Evolutionary conservation across 129 eudicot species (phyloP).

Genomic region (Pseudognaphalium luteoalbum): DNA sequence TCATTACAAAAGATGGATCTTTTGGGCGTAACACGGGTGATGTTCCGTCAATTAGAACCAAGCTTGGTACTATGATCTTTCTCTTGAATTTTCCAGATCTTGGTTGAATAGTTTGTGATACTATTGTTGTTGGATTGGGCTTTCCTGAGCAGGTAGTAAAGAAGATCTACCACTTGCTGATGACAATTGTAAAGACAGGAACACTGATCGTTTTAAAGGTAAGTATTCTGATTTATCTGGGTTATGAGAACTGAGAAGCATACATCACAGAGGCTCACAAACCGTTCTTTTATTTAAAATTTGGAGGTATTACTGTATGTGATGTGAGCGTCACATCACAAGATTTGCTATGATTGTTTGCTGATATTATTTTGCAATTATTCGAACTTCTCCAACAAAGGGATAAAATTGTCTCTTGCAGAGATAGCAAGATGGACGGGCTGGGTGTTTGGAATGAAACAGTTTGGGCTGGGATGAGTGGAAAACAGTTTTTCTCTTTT

Average conservation of each 20-base stretch:
- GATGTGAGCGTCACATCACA: background rate
- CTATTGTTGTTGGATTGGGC: slow-evolving; percentile 12
- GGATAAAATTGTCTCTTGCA: background rate
- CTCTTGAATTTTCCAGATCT: background rate
- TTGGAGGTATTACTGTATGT: background rate
- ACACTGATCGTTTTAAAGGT: slow-evolving; percentile 47
- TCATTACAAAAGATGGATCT: slow-evolving; percentile 74
- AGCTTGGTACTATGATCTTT: slow-evolving; percentile 50
- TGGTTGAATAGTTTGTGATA: background rate
- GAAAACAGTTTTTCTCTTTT: background rate
- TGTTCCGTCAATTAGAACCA: slow-evolving; percentile 58
- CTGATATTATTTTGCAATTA: background rate
- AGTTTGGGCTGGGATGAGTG: background rate
- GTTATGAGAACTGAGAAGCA: slow-evolving; percentile 45
- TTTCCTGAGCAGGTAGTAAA: slow-evolving; percentile 59
- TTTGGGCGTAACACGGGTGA: slow-evolving; percentile 53
- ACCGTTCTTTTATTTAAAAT: background rate
- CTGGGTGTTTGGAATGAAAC: background rate
- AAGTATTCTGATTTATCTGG: slow-evolving; percentile 27
- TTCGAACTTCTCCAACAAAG: background rate
- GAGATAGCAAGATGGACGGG: background rate
- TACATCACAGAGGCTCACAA: background rate
- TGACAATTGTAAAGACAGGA: slow-evolving; percentile 49
- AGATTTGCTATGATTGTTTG: background rate
- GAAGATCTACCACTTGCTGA: slow-evolving; percentile 52